Percentiles rank a stretch among this genome's conserved stretches.
Evolutionary conservation across 2,329 filamentous ascomycete genomes (phyloP).

Genomic region (Zasmidium angulare): DNA sequence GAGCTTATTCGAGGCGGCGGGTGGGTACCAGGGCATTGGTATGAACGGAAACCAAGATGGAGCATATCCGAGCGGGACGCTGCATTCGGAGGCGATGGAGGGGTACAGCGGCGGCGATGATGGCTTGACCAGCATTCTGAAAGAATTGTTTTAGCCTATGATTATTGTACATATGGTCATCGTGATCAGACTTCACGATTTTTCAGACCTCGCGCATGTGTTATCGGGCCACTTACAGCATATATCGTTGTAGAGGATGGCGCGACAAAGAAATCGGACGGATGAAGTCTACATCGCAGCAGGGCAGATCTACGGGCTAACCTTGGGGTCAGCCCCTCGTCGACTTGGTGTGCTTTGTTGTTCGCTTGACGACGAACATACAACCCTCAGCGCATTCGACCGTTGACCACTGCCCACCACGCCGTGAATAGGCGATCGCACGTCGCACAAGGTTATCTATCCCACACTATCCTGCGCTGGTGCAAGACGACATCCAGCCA

Average conservation of each 20-base stretch:
- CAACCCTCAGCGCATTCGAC: no score
- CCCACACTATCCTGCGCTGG: neutral
- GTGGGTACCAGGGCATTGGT: constrained; percentile 43
- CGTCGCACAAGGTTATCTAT: neutral
- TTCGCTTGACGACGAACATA: no score
- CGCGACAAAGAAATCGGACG: no score
- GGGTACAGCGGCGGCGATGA: constrained; percentile 55
- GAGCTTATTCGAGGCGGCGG: constrained; percentile 63
- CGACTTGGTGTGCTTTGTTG: no score
- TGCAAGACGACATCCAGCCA: neutral
- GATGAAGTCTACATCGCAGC: no score
- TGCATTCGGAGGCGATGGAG: constrained; percentile 15
- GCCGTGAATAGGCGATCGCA: neutral
- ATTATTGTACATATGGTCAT: neutral
- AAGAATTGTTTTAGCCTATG: constrained; percentile 54
- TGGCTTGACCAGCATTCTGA: constrained; percentile 59
- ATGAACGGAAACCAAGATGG: constrained; percentile 8
- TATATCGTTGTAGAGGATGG: no score
- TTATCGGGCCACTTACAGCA: no score
- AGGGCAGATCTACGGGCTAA: no score
- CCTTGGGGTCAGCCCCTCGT: no score
- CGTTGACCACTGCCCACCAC: no score
- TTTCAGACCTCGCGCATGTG: no score
- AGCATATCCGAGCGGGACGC: constrained; percentile 26
- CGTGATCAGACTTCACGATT: no score